phyloP scores from a whole-genome alignment of 768 basidiomycete species.

The Boletus speciosus region DNA sequence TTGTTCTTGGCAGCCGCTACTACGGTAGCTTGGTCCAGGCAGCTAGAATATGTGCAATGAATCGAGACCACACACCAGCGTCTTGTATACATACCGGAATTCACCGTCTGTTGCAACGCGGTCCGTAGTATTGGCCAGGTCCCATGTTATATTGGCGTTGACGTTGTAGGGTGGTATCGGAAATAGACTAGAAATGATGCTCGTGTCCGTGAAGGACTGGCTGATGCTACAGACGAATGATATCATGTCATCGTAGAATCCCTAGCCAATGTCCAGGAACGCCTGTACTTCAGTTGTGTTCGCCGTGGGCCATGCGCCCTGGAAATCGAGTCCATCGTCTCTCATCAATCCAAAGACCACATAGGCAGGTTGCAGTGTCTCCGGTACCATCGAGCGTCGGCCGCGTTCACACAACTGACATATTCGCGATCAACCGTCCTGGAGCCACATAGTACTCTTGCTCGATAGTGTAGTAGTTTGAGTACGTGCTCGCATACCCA shows the following conservation, averaged over 20 bases:
- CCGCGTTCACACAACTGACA: constrained; percentile 35
- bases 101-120: constrained; percentile 9
- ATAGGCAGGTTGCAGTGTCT: constrained; percentile 39
- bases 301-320: constrained; percentile 33
- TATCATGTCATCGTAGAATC: background rate
- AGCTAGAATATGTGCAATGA: background rate
- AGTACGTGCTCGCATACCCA: constrained; percentile 47
- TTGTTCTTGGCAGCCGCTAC: constrained; percentile 40
- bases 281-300: constrained; percentile 1
- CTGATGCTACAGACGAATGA: background rate
- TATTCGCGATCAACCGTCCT: constrained; percentile 34
- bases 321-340: constrained; percentile 48
- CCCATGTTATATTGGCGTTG: constrained; percentile 3
- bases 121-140: constrained; percentile 1
- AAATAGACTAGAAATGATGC: constrained; percentile 3
- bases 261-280: background rate
- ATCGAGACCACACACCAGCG: background rate
- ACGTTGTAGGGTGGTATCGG: background rate
- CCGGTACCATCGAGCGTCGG: constrained; percentile 35
- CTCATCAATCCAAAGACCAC: constrained; percentile 50
- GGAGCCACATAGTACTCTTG: constrained; percentile 35
- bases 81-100: background rate
- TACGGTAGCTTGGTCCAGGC: constrained; percentile 47
- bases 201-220: background rate
- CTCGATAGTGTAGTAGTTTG: constrained; percentile 45